Evolutionary conservation across 345 rosid species (phyloP), one percentile per base, ranked within the genome.

Genomic region (Mallotus nudiflorus): DNA sequence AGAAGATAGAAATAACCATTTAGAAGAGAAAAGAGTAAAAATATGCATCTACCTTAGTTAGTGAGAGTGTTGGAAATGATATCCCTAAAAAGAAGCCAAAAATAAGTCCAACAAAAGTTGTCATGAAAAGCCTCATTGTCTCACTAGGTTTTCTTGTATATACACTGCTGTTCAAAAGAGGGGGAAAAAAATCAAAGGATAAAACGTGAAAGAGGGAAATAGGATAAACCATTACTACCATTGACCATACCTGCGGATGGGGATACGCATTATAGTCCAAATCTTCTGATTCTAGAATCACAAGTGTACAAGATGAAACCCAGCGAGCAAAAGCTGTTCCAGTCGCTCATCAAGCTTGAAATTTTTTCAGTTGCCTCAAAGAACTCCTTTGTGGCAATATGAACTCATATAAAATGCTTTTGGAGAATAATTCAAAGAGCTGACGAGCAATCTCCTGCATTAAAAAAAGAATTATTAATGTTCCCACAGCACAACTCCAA

Each of bases 41-140:
- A 65, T 8, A 55, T n/a, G 62, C 39, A 22, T 28, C 35, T 66
- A 90, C 97, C 97, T 87, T 89, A 19, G 96, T 83, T 72, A 90
- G 69, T 51, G 99, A 84, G 50, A 92, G 71, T 14, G 93, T 85
- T 22, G 97, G 97, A 65, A 87, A 81, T 31, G 89, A 89, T 71
- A 89, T 78, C 68, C 97, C 99, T 68, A 95, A 70, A 72, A 92
- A 87, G 78, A 92, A 89, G 76, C 99, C 99, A 65, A 89, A 83
- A 28, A 86, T 69, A 73, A 89, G 74, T 60, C 97, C 97, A 11
- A 84, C 67, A 67, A 95, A 77, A 42, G 92, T 80, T 49, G 89
- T 82, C 71, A 89, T 31, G 39, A 92, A 81, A 81, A 92, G 90
- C 85, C 81, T 86, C 98, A 86, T 90, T 62, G 72, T 85, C 67